These are phyloP conservation scores for Zangia roseola DNA, from an alignment of 768 basidiomycete genomes.

Conservation along the genomic window DNA sequence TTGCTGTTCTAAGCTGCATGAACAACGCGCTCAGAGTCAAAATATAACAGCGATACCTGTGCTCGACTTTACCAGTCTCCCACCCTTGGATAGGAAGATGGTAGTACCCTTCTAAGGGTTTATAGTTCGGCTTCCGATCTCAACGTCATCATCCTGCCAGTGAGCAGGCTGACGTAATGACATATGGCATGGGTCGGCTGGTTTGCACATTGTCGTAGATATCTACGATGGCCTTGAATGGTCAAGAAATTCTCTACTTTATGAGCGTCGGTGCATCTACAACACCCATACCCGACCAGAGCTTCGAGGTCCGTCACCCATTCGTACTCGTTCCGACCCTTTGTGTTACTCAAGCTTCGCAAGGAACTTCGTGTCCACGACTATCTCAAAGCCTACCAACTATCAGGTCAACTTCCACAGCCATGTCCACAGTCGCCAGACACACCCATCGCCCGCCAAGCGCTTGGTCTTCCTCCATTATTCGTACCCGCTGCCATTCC, in stretches of 20 bases:
- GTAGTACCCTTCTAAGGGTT: too few species aligned
- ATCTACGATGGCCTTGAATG: slow-evolving; percentile 8
- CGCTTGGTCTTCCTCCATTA: slow-evolving; percentile 47
- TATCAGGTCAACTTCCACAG: slow-evolving; percentile 46
- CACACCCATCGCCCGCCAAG: slow-evolving; percentile 41
- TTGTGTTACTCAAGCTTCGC: neutral
- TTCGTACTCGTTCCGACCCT: neutral
- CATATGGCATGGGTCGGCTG: neutral
- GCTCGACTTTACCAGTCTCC: too few species aligned
- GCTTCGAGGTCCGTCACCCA: slow-evolving; percentile 27
- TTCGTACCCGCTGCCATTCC: slow-evolving; percentile 44
- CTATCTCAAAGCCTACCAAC: slow-evolving; percentile 48
- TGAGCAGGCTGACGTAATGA: slow-evolving; percentile 13
- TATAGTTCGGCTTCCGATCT: too few species aligned
- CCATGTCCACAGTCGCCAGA: slow-evolving; percentile 50
- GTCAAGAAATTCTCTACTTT: slow-evolving; percentile 21
- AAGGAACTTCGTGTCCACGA: slow-evolving; percentile 58
- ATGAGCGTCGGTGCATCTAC: slow-evolving; percentile 28
- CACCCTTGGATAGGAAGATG: too few species aligned
- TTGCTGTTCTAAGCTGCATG: too few species aligned
- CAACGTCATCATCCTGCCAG: neutral
- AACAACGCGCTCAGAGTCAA: too few species aligned
- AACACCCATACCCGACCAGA: slow-evolving; percentile 13
- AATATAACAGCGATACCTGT: too few species aligned
- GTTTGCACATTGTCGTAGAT: too few species aligned